Evolutionary conservation across 805 yeast species (phyloP), one percentile per base, ranked within the genome.

Genomic region (Priceomyces carsonii): DNA sequence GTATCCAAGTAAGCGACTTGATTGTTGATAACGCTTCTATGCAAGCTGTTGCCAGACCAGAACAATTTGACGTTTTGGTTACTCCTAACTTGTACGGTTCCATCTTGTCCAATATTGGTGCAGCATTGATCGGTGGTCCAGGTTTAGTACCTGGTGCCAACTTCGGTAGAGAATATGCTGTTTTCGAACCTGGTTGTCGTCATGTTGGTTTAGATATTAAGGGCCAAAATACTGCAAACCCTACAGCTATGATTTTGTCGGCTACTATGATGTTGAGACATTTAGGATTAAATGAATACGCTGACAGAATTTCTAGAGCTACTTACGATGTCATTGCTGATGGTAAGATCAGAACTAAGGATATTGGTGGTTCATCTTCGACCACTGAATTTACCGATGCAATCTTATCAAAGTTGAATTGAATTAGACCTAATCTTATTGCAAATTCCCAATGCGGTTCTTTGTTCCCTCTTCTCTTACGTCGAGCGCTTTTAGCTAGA

Each of bases 141-240:
- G 98, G 98, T 69, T 76, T 91, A 55, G 96, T 91, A 38, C 97
- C 99, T 53, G 98, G 98, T 70, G 96, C 95, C 58, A 88, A 89
- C 77, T 90, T 86, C 51, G 99, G 99, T 69, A 84, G 95, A 69
- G 97, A 91, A 57, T 83, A 84, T 66, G 98, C 98, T 38, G 95
- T 91, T 44, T 91, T 93, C 68, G 99, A 91, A 77, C 98, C 99
- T 57, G 99, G 98, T 71, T 90, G 97, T 73, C 86, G 99, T 79
- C 98, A 90, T 75, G 98, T 90, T 57, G 98, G 98, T 69, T 77
- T 91, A 55, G 97, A 91, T 69, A 86, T 93, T 65, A 77, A 86
- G 76, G 97, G 95, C 61, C 79, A 86, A 69, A 85, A 88, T 75
- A 77, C 87, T 47, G 98, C 98, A 48, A 91, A 91, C 81, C 99